Percentiles rank a stretch among this genome's conserved stretches.
Conservation (phyloP, 2,329 filamentous ascomycete genomes). For the Ilyonectria mors-panacis region DNA sequence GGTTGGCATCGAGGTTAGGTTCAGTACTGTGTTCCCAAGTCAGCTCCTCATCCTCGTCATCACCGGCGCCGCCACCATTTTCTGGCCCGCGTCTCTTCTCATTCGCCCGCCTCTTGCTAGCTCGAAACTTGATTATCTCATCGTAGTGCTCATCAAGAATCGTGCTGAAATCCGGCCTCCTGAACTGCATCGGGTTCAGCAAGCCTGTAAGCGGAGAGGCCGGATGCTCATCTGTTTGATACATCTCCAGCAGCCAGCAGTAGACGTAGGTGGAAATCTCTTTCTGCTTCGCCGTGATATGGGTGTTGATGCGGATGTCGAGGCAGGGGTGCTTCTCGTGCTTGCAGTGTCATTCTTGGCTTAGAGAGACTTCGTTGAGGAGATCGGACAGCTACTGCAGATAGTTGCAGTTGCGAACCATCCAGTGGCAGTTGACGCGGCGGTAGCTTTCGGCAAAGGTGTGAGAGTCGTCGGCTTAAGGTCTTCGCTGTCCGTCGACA, state of each 20-base stretch:
- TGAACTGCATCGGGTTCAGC: slow-evolving; percentile 68
- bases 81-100: background rate
- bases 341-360: no score
- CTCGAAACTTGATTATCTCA: slow-evolving; percentile 61
- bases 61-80: background rate
- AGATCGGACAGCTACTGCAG: no score
- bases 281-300: slow-evolving; percentile 69
- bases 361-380: no score
- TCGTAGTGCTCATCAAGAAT: slow-evolving; percentile 70
- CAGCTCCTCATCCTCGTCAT: background rate
- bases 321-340: no score
- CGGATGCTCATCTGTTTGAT: slow-evolving; percentile 66
- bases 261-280: slow-evolving; percentile 69
- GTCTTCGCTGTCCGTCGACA: no score
- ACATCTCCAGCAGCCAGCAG: slow-evolving; percentile 69
- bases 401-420: no score
- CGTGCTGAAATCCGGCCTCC: slow-evolving; percentile 66
- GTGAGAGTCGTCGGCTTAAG: no score
- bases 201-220: slow-evolving; percentile 69
- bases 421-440: no score
- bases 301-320: slow-evolving; percentile 69
- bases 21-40: no score
- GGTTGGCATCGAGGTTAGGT: no score
- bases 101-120: slow-evolving; percentile 36
- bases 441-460: no score